Conservation (phyloP, 805 yeast genomes). For the Ogataea nakhonphanomensis region DNA sequence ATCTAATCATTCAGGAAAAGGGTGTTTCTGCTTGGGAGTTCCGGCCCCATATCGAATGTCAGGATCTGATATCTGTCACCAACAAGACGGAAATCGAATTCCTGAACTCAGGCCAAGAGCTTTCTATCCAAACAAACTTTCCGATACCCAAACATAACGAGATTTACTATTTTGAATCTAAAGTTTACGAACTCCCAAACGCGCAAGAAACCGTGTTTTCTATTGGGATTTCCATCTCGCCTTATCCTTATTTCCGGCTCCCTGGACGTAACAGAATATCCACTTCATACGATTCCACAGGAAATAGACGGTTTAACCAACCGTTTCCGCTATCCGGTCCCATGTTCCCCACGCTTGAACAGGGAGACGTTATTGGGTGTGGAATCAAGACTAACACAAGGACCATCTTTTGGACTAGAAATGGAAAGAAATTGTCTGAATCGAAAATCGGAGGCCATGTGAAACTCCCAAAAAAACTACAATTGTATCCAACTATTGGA, state of each 20-base stretch:
- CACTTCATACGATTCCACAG: conserved; percentile 82
- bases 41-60: conserved; percentile 50
- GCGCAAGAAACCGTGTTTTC: conserved; percentile 57
- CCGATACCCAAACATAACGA: conserved; percentile 83
- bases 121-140: conserved; percentile 69
- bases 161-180: conserved; percentile 85
- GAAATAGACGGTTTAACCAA: conserved; percentile 73
- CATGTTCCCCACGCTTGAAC: conserved; percentile 54
- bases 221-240: conserved; percentile 78
- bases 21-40: conserved; percentile 92
- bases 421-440: conserved; percentile 85
- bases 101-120: conserved; percentile 43
- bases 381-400: conserved; percentile 84
- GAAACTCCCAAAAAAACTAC: conserved; percentile 64
- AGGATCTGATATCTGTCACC: conserved; percentile 56
- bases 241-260: conserved; percentile 89
- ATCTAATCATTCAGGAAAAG: conserved; percentile 72
- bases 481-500: conserved; percentile 86
- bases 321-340: conserved; percentile 50
- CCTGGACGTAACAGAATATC: conserved; percentile 91
- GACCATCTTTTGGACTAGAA: conserved; percentile 87
- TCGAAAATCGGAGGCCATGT: conserved; percentile 77
- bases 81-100: conserved; percentile 64
- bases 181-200: conserved; percentile 67
- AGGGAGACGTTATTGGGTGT: conserved; percentile 91